phyloP scores from a whole-genome alignment of 1,284 basidiomycete genomes.

The Marasmius fiardii region DNA sequence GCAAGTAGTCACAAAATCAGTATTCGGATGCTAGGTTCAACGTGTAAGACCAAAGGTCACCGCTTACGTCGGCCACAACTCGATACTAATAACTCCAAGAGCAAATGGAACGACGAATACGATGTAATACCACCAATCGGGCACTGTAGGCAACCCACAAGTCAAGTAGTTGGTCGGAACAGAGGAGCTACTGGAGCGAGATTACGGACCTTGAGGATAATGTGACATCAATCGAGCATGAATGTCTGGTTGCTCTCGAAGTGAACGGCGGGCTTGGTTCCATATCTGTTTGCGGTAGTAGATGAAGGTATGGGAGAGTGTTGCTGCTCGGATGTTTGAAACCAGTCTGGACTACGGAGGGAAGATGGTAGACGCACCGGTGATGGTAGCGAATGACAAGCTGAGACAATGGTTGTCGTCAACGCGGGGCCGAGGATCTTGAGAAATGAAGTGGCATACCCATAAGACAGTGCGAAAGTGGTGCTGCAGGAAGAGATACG shows the following conservation, averaged over 20 bases:
- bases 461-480: conserved; percentile 69
- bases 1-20: conserved; percentile 40
- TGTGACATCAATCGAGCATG: conserved; percentile 77
- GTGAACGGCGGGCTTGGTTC: conserved; percentile 51
- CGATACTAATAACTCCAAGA: conserved; percentile 66
- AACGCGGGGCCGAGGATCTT: conserved; percentile 9
- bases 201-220: conserved; percentile 55
- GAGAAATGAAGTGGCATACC: conserved; percentile 15
- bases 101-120: conserved; percentile 40
- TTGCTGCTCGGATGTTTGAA: neutral
- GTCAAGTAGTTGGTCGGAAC: neutral
- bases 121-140: conserved; percentile 25
- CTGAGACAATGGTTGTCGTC: conserved; percentile 8
- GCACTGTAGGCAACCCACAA: conserved; percentile 5
- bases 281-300: conserved; percentile 77
- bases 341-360: neutral
- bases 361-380: conserved; percentile 21
- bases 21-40: neutral
- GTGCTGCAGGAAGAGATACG: conserved; percentile 26
- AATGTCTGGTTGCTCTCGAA: conserved; percentile 78
- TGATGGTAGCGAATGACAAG: conserved; percentile 62
- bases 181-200: neutral
- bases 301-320: conserved; percentile 63
- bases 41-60: too few relatives aligned
- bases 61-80: conserved; percentile 59